These are phyloP conservation scores for Xerocomus nothofagi DNA, from an alignment of 1,284 basidiomycete species.

Conservation along the genomic window DNA sequence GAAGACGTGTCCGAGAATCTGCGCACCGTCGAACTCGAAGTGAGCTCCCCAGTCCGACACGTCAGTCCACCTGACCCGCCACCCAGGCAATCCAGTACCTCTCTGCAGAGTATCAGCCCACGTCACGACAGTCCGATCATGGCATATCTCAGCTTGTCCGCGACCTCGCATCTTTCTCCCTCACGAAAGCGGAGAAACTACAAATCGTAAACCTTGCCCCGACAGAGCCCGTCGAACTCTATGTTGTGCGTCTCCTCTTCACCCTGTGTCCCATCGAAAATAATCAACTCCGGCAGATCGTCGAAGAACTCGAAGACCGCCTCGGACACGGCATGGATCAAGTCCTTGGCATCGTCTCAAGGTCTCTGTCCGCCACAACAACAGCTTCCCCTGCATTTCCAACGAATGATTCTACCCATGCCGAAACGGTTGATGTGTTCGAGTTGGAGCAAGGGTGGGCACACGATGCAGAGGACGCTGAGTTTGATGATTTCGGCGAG, in stretches of 20 bases:
- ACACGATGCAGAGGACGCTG: constrained; percentile 42
- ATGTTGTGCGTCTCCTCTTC: constrained; percentile 67
- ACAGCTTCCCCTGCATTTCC: constrained; percentile 17
- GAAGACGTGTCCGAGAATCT: constrained; percentile 76
- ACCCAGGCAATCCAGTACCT: constrained; percentile 81
- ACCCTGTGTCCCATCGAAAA: not conserved
- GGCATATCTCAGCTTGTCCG: constrained; percentile 69
- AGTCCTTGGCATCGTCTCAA: constrained; percentile 60
- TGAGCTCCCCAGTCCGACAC: constrained; percentile 36
- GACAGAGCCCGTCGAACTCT: constrained; percentile 80
- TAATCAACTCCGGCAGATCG: constrained; percentile 60
- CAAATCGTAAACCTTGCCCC: constrained; percentile 91
- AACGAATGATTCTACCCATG: constrained; percentile 5
- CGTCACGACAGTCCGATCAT: constrained; percentile 62
- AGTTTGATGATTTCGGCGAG: constrained; percentile 67
- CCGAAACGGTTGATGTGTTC: constrained; percentile 18
- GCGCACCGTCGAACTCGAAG: constrained; percentile 87
- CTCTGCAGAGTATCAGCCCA: constrained; percentile 70
- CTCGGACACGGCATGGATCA: constrained; percentile 72
- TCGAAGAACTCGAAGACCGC: constrained; percentile 87
- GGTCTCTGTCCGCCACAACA: constrained; percentile 41
- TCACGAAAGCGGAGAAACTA: constrained; percentile 91
- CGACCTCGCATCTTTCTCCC: constrained; percentile 62
- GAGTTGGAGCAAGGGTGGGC: constrained; percentile 35
- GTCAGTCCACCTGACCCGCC: not conserved